Percentiles rank a stretch among this genome's conserved stretches.
Evolutionary conservation across 768 basidiomycete genomes (phyloP).

Genomic region (Calocera viscosa): DNA sequence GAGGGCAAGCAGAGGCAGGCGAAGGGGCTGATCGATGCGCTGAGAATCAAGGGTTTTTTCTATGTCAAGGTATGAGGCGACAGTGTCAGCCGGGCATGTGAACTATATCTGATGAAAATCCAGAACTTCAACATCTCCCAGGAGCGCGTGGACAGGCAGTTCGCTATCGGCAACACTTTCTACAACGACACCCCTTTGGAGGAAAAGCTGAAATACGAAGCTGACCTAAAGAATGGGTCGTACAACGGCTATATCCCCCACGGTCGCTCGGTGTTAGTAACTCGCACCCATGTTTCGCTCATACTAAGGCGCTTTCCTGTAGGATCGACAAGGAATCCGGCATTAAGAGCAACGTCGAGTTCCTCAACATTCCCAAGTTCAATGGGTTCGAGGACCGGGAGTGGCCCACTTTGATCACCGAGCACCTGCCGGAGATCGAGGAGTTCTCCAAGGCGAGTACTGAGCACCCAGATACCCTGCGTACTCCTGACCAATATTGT

Average conservation of each 20-base stretch:
- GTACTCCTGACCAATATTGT: constrained; percentile 25
- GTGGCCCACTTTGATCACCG: constrained; percentile 17
- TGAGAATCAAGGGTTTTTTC: constrained; percentile 14
- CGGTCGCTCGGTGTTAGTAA: not conserved
- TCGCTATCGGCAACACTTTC: constrained; percentile 30
- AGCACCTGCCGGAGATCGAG: constrained; percentile 12
- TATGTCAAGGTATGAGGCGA: not conserved
- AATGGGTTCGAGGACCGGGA: constrained; percentile 20
- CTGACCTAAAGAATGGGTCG: constrained; percentile 28
- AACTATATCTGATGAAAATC: constrained; percentile 20
- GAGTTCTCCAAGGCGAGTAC: constrained; percentile 21
- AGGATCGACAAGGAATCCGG: constrained; percentile 29
- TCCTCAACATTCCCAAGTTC: constrained; percentile 31
- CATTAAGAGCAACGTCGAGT: constrained; percentile 32
- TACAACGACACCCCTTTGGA: constrained; percentile 29
- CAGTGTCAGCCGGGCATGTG: not conserved
- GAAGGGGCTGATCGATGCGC: constrained; percentile 14
- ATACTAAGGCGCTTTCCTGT: constrained; percentile 14
- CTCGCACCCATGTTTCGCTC: not conserved
- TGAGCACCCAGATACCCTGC: constrained; percentile 24
- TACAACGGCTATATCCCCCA: constrained; percentile 4
- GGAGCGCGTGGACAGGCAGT: constrained; percentile 29
- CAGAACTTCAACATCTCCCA: constrained; percentile 31
- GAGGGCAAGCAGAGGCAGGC: constrained; percentile 20
- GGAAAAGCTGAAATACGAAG: constrained; percentile 26